phyloP scores from a whole-genome alignment of 2,329 filamentous ascomycete genomes.

The Fusarium concolor region DNA sequence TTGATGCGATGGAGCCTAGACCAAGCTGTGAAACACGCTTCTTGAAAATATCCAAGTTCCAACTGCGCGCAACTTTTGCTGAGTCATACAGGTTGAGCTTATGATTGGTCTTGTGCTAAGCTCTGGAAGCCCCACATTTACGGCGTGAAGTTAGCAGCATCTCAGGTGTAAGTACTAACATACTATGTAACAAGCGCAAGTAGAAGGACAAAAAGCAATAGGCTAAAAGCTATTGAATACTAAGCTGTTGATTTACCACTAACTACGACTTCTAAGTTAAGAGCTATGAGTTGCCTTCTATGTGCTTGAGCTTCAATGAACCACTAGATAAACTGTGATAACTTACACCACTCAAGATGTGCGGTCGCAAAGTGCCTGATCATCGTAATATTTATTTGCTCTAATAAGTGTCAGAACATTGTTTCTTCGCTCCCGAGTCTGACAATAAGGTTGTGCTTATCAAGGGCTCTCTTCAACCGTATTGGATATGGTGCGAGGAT shows the following conservation, averaged over 20 bases:
- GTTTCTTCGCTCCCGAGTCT: not conserved
- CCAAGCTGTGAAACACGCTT: conserved; percentile 42
- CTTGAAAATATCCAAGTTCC: conserved; percentile 47
- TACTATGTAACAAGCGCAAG: too few species aligned
- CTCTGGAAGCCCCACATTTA: conserved; percentile 14
- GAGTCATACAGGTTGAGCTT: conserved; percentile 27
- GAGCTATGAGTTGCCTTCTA: too few species aligned
- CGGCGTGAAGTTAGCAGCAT: not conserved
- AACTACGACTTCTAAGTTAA: too few species aligned
- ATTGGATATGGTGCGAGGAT: not conserved
- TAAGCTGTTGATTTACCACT: not conserved
- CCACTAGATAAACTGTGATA: not conserved
- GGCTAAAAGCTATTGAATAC: not conserved
- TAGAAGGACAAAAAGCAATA: not conserved
- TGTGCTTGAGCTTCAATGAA: too few species aligned
- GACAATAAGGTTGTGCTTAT: not conserved
- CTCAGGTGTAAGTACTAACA: not conserved
- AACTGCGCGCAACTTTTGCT: conserved; percentile 36
- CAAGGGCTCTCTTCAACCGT: not conserved
- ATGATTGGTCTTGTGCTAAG: conserved; percentile 23
- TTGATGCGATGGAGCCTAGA: conserved; percentile 37
- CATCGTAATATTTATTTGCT: not conserved
- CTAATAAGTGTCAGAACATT: not conserved
- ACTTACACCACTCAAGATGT: not conserved
- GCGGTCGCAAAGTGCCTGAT: not conserved